Conservation (phyloP, 1,139 yeast species). For the Kurtzmaniella quercitrusa region DNA sequence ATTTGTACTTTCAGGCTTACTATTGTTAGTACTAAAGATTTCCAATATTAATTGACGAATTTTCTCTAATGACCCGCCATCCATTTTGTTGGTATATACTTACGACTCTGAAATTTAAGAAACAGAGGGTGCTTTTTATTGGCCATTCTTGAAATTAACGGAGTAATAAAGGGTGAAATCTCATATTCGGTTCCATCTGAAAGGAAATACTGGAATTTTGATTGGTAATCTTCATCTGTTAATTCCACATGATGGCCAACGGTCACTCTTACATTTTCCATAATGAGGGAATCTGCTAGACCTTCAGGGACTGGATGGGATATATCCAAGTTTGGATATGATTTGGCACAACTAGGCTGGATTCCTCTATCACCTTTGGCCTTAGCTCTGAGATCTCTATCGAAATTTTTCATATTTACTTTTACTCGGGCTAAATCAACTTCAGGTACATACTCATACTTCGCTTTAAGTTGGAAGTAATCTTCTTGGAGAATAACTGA, state of each 20-base stretch:
- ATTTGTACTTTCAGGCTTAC: background rate
- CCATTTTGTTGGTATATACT: background rate
- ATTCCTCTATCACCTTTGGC: slow-evolving; percentile 15
- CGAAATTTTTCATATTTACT: slow-evolving; percentile 22
- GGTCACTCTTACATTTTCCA: slow-evolving; percentile 40
- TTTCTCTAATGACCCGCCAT: background rate
- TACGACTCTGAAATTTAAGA: slow-evolving; percentile 1
- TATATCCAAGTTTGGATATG: slow-evolving; percentile 51
- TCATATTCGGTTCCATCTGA: slow-evolving; percentile 30
- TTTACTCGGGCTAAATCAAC: slow-evolving; percentile 22
- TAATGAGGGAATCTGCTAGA: slow-evolving; percentile 42
- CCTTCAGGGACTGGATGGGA: slow-evolving; percentile 45
- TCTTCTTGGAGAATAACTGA: slow-evolving; percentile 53
- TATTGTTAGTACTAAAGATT: background rate
- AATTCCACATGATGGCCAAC: slow-evolving; percentile 48
- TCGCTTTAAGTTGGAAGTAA: slow-evolving; percentile 46
- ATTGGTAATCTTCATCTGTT: slow-evolving; percentile 24
- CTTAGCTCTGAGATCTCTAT: slow-evolving; percentile 21
- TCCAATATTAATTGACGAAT: no score
- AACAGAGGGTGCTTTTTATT: background rate
- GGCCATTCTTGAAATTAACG: background rate
- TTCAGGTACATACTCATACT: slow-evolving; percentile 34
- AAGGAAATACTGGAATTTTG: slow-evolving; percentile 6
- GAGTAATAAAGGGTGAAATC: background rate
- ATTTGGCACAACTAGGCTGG: slow-evolving; percentile 37